A percentile compares a stretch with the other conserved stretches of the same genome.
Evolutionary conservation across 78 protist genomes (phyloP).

Genomic region (Acrasis kona): DNA sequence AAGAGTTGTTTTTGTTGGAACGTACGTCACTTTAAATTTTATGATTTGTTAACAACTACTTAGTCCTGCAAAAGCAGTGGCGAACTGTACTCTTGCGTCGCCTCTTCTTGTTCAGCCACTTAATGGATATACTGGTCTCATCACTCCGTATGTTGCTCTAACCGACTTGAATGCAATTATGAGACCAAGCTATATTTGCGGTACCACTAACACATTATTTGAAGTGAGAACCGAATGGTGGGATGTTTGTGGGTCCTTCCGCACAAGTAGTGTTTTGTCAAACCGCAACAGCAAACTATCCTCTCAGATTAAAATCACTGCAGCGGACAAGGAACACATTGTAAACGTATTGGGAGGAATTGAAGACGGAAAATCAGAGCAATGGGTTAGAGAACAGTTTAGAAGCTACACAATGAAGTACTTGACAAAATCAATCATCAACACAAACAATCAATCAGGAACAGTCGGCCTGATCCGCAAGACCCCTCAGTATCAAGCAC

Average conservation of each 20-base stretch:
- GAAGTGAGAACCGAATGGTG: not conserved
- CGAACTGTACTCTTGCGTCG: constrained; percentile 12
- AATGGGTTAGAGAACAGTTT: constrained; percentile 3
- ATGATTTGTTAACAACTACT: too few species aligned
- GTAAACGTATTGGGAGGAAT: not conserved
- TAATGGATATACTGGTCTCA: constrained; percentile 7
- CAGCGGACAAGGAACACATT: not conserved
- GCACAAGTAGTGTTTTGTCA: not conserved
- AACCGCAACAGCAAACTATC: not conserved
- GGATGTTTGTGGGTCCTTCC: not conserved
- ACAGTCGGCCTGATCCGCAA: not conserved
- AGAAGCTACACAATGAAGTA: not conserved
- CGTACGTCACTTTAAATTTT: too few species aligned
- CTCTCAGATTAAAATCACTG: too few species aligned
- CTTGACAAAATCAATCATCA: not conserved
- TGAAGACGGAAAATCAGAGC: not conserved
- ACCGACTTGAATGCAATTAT: constrained; percentile 8
- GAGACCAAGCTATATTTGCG: not conserved
- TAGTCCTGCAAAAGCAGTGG: constrained; percentile 15
- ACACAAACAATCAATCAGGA: not conserved
- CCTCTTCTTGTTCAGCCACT: constrained; percentile 12
- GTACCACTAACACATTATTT: constrained; percentile 16
- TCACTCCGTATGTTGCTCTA: constrained; percentile 10
- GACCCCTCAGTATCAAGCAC: not conserved
- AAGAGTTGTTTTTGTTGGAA: not conserved